Base-by-base conservation (phyloP, 352 stramenopile genomes). In the Globisporangium perplexum region DNA sequence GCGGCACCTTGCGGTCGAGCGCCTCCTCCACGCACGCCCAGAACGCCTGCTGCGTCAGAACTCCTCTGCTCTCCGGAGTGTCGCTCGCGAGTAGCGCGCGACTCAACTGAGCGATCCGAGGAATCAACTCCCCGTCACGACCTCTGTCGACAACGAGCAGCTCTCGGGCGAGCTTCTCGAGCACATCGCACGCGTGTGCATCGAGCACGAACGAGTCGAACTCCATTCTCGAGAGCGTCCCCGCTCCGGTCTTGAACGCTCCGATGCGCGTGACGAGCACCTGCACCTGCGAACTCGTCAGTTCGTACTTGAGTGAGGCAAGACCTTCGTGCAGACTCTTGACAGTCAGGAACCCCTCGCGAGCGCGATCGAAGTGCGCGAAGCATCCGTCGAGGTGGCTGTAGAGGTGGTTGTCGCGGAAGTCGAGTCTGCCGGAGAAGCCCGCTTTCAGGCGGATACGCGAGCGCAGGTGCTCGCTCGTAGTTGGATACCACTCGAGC, bases 201-300 rank as follows among this genome's bases (percentile, higher is more conserved):
- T 88, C 79, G 24, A 93, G 38, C 26, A 84, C 74, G 55, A 90
- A 93, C 0, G 79, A 69, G 58, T 93, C 83, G 50, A 93, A 93
- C 51, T 93, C 83, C 52, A 81, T 84, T 39, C 83, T 70, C 18
- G 83, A 90, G 11, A 90, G 26, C 0, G 64, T 64, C 7, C 42
- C 53, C 17, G 57, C 70, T 18, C 30, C 58, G 24, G 81, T 71
- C 28, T 65, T 61, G 28, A 87, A 88, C 7, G 87, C 58, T 17
- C 62, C 64, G 18, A 84, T 71, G 11, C 47, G 56, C 1, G 47
- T 36, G 43, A 87, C 59, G 17, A 92, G 53, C 6, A 57, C 33
- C 7, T 62, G 46, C 6, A 81, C 41, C 57, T 90, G 74, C 1
- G 65, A 53, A 8, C 28, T 54, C 3, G 61, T 60, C 28, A 79